Conservation (phyloP, 768 basidiomycete genomes). For the Tremella yokohamensis region DNA sequence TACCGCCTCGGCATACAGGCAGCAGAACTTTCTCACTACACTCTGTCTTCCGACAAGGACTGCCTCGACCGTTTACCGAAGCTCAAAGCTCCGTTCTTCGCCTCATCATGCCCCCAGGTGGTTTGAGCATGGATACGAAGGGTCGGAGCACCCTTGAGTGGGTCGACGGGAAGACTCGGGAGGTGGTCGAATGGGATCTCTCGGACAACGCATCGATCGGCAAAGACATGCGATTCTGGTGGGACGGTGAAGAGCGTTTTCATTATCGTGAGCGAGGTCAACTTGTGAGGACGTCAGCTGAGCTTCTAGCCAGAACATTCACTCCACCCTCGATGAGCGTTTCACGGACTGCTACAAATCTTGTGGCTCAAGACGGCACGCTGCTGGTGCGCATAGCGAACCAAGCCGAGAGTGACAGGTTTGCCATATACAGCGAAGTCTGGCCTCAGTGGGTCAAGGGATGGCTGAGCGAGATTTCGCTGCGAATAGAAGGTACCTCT, state of each 20-base stretch:
- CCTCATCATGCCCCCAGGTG: conserved; percentile 22
- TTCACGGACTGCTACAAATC: conserved; percentile 67
- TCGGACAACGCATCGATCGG: conserved; percentile 16
- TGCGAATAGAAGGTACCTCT: conserved; percentile 55
- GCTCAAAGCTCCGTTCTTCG: conserved; percentile 29
- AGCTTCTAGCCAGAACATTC: conserved; percentile 40
- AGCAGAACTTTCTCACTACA: conserved; percentile 30
- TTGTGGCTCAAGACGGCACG: conserved; percentile 70
- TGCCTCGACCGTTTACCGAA: conserved; percentile 41
- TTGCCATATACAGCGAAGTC: conserved; percentile 75
- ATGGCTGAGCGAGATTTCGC: conserved; percentile 72
- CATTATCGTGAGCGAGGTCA: conserved; percentile 29
- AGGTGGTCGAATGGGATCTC: conserved; percentile 36
- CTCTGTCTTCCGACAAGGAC: conserved; percentile 28
- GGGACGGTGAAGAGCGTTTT: conserved; percentile 37
- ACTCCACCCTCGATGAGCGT: conserved; percentile 61
- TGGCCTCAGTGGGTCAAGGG: conserved; percentile 91
- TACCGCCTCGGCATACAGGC: conserved; percentile 49
- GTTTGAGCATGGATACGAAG: conserved; percentile 6
- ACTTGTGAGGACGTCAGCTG: background rate
- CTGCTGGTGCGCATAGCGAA: conserved; percentile 69
- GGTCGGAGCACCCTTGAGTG: conserved; percentile 7
- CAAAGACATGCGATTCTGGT: conserved; percentile 35
- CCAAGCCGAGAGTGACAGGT: conserved; percentile 54
- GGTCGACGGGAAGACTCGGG: conserved; percentile 29